Percentiles rank a stretch among this genome's conserved stretches.
Conservation (phyloP, 805 yeast species). For the Cyberlindnera bimundalis region DNA sequence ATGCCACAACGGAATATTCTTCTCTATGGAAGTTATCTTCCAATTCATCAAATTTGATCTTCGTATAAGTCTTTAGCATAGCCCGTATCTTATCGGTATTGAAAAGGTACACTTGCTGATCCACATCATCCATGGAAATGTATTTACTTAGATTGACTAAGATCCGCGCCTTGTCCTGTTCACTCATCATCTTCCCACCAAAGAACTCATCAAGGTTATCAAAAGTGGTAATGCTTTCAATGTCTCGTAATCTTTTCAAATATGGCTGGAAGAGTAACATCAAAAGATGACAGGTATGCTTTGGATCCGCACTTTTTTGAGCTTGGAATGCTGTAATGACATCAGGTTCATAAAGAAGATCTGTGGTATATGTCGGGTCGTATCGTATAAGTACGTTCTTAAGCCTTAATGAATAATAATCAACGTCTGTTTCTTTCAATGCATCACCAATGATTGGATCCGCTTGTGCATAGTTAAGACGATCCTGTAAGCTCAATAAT, state of each 20-base stretch:
- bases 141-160: conserved; percentile 19
- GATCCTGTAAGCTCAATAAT: conserved; percentile 20
- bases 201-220: conserved; percentile 20
- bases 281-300: conserved; percentile 12
- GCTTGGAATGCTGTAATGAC: conserved; percentile 14
- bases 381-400: conserved; percentile 12
- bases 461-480: conserved; percentile 14
- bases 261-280: conserved; percentile 12
- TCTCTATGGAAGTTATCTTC: conserved; percentile 16
- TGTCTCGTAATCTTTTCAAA: conserved; percentile 10
- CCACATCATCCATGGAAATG: conserved; percentile 23
- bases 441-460: conserved; percentile 8
- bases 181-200: conserved; percentile 13
- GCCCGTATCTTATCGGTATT: conserved; percentile 11
- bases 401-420: conserved; percentile 19
- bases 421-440: conserved; percentile 6
- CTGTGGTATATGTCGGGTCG: conserved; percentile 16
- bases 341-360: conserved; percentile 19
- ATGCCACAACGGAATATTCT: conserved; percentile 22
- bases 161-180: conserved; percentile 26
- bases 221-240: conserved; percentile 2
- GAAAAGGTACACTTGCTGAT: conserved; percentile 9
- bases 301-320: conserved; percentile 23
- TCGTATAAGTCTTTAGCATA: conserved; percentile 17
- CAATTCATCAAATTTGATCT: conserved; percentile 21